Percentiles rank a stretch among this genome's conserved stretches.
Conservation (phyloP, 345 rosid species). For the Acer campestre region DNA sequence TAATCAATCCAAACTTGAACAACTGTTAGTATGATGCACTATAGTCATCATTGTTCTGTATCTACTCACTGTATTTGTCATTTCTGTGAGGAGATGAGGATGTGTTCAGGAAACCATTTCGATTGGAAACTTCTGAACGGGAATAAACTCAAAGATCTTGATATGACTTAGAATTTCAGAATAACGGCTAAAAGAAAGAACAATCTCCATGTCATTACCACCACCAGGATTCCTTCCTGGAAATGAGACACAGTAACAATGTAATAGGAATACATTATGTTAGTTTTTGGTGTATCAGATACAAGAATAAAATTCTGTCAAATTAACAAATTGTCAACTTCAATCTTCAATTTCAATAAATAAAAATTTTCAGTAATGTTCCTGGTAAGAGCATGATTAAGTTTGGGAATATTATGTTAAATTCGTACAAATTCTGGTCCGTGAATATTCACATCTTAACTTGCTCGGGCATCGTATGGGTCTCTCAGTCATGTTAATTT, state of each 20-base stretch:
- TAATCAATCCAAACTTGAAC: too few relatives aligned
- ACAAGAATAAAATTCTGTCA: background rate
- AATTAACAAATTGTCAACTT: background rate
- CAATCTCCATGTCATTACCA: background rate
- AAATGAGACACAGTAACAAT: background rate
- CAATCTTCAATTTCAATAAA: background rate
- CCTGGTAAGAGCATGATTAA: background rate
- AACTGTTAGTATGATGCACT: too few relatives aligned
- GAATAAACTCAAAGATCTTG: too few relatives aligned
- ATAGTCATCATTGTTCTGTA: too few relatives aligned
- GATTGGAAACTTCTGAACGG: too few relatives aligned
- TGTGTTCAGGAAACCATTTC: too few relatives aligned
- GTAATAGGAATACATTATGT: background rate
- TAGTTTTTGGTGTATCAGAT: background rate
- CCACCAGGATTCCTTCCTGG: background rate
- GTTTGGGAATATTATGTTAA: background rate
- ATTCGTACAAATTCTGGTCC: background rate
- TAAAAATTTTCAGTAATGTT: background rate
- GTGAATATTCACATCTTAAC: too few relatives aligned
- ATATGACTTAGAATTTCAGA: too few relatives aligned
- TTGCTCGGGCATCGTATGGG: too few relatives aligned
- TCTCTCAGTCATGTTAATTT: too few relatives aligned
- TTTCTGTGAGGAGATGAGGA: too few relatives aligned
- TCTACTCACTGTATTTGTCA: too few relatives aligned
- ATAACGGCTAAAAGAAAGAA: background rate